These are phyloP conservation scores for Emericellopsis atlantica DNA, from an alignment of 2,329 filamentous ascomycete genomes.

Conservation along the genomic window DNA sequence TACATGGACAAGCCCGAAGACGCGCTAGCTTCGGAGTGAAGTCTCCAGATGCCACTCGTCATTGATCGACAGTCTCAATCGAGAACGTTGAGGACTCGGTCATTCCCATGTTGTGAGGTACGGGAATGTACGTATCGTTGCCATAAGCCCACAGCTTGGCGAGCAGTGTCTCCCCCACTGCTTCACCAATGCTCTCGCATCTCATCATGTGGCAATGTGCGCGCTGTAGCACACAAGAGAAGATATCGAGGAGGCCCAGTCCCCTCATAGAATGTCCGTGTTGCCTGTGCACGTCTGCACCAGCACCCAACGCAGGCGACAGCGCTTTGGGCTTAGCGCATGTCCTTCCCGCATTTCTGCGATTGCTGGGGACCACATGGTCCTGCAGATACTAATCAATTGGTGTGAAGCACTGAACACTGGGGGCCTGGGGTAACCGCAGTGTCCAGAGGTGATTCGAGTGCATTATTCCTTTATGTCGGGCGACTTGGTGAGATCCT, in stretches of 20 bases:
- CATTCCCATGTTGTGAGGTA: no score
- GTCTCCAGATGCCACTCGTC: no score
- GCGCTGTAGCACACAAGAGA: not conserved
- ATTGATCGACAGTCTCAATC: no score
- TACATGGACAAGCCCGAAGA: no score
- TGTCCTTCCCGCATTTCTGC: not conserved
- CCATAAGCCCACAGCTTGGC: no score
- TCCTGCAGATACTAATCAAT: not conserved
- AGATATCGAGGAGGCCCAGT: not conserved
- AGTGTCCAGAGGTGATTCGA: not conserved
- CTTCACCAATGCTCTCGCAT: not conserved
- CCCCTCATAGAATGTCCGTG: not conserved
- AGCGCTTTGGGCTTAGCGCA: not conserved
- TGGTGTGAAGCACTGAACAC: not conserved
- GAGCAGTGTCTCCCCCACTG: no score
- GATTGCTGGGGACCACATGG: not conserved
- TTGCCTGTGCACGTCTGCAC: not conserved
- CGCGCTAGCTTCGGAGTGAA: no score
- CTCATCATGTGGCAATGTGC: not conserved
- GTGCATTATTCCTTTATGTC: not conserved
- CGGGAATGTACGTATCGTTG: no score
- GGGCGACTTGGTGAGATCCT: not conserved
- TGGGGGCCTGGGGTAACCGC: not conserved
- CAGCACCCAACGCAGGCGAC: not conserved
- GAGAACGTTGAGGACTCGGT: no score